Percentiles rank a stretch among this genome's conserved stretches.
Evolutionary conservation across 169 alveolate species (phyloP).

Genomic region (Plasmodium berghei): DNA sequence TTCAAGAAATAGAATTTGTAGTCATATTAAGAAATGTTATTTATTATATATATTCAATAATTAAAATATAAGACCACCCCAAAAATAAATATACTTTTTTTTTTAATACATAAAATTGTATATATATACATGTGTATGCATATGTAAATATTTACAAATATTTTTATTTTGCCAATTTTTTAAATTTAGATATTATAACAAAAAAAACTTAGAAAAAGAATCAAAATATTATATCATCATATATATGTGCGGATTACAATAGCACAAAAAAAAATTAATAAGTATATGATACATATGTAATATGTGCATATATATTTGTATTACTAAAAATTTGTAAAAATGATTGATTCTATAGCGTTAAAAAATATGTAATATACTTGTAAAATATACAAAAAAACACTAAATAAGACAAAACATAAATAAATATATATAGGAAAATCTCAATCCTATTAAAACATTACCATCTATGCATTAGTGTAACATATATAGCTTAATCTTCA

Average conservation of each 20-base stretch:
- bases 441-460: too few relatives aligned
- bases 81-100: neutral
- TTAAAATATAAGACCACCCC: conserved; percentile 15
- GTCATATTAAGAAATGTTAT: conserved; percentile 9
- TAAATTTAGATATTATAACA: conserved; percentile 25
- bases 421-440: too few relatives aligned
- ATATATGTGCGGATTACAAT: neutral
- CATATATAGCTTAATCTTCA: too few relatives aligned
- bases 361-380: too few relatives aligned
- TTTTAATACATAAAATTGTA: neutral
- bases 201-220: conserved; percentile 17
- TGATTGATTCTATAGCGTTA: too few relatives aligned
- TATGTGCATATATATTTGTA: too few relatives aligned
- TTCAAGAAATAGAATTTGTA: conserved; percentile 9
- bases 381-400: too few relatives aligned
- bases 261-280: too few relatives aligned
- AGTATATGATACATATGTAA: too few relatives aligned
- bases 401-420: too few relatives aligned
- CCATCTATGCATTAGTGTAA: too few relatives aligned
- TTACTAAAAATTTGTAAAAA: too few relatives aligned
- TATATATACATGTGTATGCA: conserved; percentile 28
- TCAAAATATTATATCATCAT: neutral
- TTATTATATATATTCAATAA: conserved; percentile 10
- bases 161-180: conserved; percentile 31
- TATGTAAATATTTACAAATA: conserved; percentile 4